Percentiles rank a stretch among this genome's conserved stretches.
Evolutionary conservation across 805 yeast genomes (phyloP).

Genomic region (Cyberlindnera saturnus): DNA sequence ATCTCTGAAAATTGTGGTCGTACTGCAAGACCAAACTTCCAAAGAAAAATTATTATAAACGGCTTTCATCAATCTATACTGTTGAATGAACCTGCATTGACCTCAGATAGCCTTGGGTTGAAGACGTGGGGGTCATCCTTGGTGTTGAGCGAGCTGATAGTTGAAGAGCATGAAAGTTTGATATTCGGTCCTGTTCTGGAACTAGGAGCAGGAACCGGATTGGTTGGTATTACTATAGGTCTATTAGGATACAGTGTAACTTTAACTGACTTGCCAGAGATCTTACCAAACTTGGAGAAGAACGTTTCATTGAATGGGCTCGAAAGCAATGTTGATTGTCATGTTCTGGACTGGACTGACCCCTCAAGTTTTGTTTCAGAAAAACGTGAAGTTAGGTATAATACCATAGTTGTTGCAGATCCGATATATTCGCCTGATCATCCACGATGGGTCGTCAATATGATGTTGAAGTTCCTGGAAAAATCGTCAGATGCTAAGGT

Average conservation of each 20-base stretch:
- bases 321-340: constrained; percentile 28
- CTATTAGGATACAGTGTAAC: constrained; percentile 36
- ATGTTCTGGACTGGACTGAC: constrained; percentile 72
- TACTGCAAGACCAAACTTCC: constrained; percentile 70
- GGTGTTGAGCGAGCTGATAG: constrained; percentile 50
- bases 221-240: constrained; percentile 71
- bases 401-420: constrained; percentile 71
- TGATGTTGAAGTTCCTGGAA: constrained; percentile 45
- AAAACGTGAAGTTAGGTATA: constrained; percentile 32
- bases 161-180: constrained; percentile 29
- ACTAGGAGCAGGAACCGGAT: constrained; percentile 94
- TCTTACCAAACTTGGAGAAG: constrained; percentile 56
- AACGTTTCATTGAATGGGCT: constrained; percentile 54
- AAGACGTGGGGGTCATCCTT: constrained; percentile 96
- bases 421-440: constrained; percentile 84
- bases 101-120: constrained; percentile 81
- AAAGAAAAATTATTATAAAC: constrained; percentile 49
- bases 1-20: constrained; percentile 82
- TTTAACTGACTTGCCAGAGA: constrained; percentile 77
- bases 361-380: constrained; percentile 37
- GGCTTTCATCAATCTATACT: constrained; percentile 25
- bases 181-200: constrained; percentile 42
- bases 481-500: constrained; percentile 35
- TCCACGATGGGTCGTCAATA: constrained; percentile 63
- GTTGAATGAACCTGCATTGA: constrained; percentile 77